Percentiles rank a stretch among this genome's conserved stretches.
Conservation (phyloP, 177 flowering plant genomes). For the Vitis hybrid region DNA sequence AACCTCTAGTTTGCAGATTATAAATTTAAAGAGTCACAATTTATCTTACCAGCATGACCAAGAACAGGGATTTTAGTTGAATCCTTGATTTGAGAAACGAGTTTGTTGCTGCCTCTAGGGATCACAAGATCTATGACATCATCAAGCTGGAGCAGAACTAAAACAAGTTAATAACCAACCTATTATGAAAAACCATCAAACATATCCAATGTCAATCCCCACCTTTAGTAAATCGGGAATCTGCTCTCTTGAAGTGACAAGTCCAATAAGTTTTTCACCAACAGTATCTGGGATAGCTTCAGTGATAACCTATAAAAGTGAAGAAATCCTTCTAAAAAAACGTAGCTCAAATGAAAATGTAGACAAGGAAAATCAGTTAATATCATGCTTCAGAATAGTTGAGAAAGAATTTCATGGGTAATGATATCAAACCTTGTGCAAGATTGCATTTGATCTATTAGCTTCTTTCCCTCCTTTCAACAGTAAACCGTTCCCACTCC, state of each 20-base stretch:
- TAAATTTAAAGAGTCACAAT: neutral
- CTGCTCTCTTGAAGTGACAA: conserved; percentile 95
- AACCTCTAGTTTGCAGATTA: neutral
- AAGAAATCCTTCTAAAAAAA: neutral
- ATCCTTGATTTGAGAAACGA: conserved; percentile 87
- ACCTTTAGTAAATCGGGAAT: conserved; percentile 97
- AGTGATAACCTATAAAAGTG: conserved; percentile 63
- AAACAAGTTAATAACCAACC: neutral
- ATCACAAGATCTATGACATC: conserved; percentile 99
- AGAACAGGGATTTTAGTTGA: conserved; percentile 97
- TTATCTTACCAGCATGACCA: conserved; percentile 88
- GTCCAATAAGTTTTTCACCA: conserved; percentile 83
- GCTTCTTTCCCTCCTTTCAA: conserved; percentile 99
- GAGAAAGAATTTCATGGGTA: neutral
- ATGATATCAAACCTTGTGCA: conserved; percentile 69
- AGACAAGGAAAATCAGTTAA: no score
- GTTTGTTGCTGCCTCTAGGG: conserved; percentile 98
- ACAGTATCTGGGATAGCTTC: conserved; percentile 76
- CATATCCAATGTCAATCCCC: neutral
- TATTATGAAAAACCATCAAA: neutral
- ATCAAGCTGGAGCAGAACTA: conserved; percentile 67
- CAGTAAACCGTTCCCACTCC: conserved; percentile 95
- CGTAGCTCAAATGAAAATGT: no score
- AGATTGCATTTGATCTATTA: conserved; percentile 73
- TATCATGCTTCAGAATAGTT: neutral